Conservation (phyloP, 768 basidiomycete species). For the Lactarius evosmus region DNA sequence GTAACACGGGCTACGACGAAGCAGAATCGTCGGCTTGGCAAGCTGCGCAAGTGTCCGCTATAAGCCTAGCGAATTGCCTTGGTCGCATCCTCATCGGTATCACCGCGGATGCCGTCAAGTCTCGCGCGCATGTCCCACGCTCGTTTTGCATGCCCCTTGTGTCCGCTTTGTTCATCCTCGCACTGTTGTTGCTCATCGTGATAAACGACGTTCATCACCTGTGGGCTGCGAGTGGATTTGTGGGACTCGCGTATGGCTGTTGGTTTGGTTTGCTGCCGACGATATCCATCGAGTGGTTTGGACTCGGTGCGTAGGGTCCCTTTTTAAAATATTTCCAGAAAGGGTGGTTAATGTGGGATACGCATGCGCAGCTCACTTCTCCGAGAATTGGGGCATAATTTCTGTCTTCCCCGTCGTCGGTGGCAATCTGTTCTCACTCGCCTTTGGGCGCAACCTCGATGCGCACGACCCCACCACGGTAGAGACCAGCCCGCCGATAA, state of each 20-base stretch:
- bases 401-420: constrained; percentile 72
- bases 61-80: constrained; percentile 77
- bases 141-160: constrained; percentile 70
- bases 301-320: constrained; percentile 56
- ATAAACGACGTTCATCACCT: constrained; percentile 58
- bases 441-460: constrained; percentile 80
- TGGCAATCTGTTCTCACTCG: constrained; percentile 79
- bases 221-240: constrained; percentile 56
- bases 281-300: constrained; percentile 87
- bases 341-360: constrained; percentile 1
- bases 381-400: constrained; percentile 84
- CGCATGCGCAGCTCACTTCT: constrained; percentile 59
- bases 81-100: constrained; percentile 77
- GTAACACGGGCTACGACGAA: constrained; percentile 61
- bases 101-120: constrained; percentile 63
- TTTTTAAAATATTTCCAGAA: background rate
- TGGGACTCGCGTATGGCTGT: constrained; percentile 72
- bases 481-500: constrained; percentile 5
- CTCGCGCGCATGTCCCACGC: constrained; percentile 55
- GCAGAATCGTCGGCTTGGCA: constrained; percentile 70
- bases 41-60: constrained; percentile 76
- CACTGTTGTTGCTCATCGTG: constrained; percentile 58
- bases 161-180: constrained; percentile 62
- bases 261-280: constrained; percentile 71
- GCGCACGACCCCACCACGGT: constrained; percentile 46